Percentiles rank a stretch among this genome's conserved stretches.
Evolutionary conservation across 192 early-diverging fungal species (phyloP).

Genomic region (Coemansia sp.): DNA sequence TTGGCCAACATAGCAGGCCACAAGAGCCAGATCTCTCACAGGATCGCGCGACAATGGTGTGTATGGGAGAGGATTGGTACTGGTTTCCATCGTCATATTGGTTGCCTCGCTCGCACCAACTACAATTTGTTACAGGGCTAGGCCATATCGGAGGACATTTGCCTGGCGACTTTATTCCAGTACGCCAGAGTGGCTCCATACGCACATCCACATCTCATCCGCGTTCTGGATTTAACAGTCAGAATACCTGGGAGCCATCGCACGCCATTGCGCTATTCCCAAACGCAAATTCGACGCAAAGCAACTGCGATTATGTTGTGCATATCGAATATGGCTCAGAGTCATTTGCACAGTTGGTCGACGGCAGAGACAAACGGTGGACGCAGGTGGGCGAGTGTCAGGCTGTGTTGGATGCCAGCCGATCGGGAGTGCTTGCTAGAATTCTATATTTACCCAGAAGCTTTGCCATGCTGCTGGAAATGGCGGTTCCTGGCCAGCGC

Average conservation of each 20-base stretch:
- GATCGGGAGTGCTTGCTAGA: constrained; percentile 14
- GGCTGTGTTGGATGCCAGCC: constrained; percentile 24
- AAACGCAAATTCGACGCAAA: neutral
- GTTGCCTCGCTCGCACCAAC: constrained; percentile 66
- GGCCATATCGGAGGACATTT: constrained; percentile 62
- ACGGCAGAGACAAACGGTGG: neutral
- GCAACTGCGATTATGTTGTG: constrained; percentile 27
- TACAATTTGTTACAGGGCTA: constrained; percentile 66
- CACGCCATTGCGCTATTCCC: constrained; percentile 13
- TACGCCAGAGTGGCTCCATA: constrained; percentile 10
- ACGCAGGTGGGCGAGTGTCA: constrained; percentile 18
- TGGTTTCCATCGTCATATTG: constrained; percentile 91
- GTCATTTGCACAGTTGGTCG: neutral
- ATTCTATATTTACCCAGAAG: constrained; percentile 29
- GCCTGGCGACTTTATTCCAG: constrained; percentile 70
- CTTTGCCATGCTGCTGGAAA: neutral
- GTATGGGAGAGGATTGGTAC: constrained; percentile 95
- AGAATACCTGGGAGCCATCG: constrained; percentile 34
- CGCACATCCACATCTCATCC: constrained; percentile 14
- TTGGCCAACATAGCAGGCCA: neutral
- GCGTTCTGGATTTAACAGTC: constrained; percentile 35
- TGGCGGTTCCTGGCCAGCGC: constrained; percentile 1
- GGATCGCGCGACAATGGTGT: constrained; percentile 51
- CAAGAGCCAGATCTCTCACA: neutral
- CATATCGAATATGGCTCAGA: constrained; percentile 16